Base-by-base conservation (phyloP, 2,329 filamentous ascomycete genomes). In the Paracoccidioides lutzii region DNA sequence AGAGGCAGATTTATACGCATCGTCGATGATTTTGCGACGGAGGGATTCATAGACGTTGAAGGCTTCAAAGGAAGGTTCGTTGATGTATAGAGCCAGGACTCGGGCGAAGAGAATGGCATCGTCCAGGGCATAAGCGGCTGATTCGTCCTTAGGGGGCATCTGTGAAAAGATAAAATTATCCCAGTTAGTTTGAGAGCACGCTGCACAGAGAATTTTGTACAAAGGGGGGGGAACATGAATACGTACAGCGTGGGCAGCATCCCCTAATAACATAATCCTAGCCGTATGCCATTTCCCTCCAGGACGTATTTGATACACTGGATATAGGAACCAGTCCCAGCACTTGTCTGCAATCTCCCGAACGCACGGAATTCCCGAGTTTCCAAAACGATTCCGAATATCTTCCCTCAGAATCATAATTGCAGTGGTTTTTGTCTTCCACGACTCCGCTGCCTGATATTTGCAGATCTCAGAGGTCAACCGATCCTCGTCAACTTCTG, bases 71-170 rank as follows among this genome's bases (percentile, higher is more conserved):
- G 71, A 58, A 2, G 69, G 66, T 22, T 69, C 65, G 15, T 62
- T 59, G 12, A 68, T 62, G 56, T 72, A 68, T 5, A 65, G 60
- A 1, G 66, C 59, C 1, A 76, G 57, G 14, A 71, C 65, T 1
- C 71, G 68, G 10, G 73, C 69, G 55, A 76, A 69, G 0, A 75
- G 59, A 30, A 76, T 71, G 1, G 70, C 69, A 55, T 76, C 74
- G 57, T 76, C 74, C 4, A 76, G 64, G 0, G 72, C 73, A 52
- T 73, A 71, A 1, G 72, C 69, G 6, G 72, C 72, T 5, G 71
- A 73, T 62, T 76, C 74, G 46, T 74, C 74, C 28, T 71, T 69
- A 0, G 74, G 74, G 1, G 74, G 73, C 74, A 76, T 76, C 73
- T 75, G 54, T 12, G 40, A 28, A 10, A 43, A n/a, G 35, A 49